Evolutionary conservation across 495 filamentous ascomycete genomes (phyloP).

Genomic region (Penicillium fimorum): DNA sequence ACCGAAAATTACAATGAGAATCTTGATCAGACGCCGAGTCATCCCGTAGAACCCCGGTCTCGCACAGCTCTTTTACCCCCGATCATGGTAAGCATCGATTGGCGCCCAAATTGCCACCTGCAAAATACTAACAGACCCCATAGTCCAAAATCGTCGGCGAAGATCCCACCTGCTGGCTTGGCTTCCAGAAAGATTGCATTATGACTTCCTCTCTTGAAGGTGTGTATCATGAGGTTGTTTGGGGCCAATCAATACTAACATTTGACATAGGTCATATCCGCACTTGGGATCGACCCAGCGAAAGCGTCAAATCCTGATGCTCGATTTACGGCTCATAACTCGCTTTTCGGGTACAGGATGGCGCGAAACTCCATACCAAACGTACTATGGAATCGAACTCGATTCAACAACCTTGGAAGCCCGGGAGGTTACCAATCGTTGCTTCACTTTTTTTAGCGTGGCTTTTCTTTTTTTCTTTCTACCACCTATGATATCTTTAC

Average conservation of each 20-base stretch:
- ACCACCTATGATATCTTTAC: background rate
- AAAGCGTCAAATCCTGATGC: constrained; percentile 39
- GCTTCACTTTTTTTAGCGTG: background rate
- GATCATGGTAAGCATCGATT: constrained; percentile 64
- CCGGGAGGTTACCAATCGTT: background rate
- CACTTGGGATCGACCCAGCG: constrained; percentile 79
- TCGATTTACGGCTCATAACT: too few relatives aligned
- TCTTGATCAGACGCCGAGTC: constrained; percentile 55
- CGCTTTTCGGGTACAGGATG: background rate
- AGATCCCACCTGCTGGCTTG: constrained; percentile 84
- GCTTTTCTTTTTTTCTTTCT: background rate
- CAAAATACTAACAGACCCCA: constrained; percentile 3
- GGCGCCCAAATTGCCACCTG: background rate
- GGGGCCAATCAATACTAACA: background rate
- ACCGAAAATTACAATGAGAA: constrained; percentile 49
- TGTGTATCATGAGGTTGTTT: constrained; percentile 38
- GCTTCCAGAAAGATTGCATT: constrained; percentile 87
- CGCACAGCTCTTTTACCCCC: constrained; percentile 87
- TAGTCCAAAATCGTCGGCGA: constrained; percentile 82
- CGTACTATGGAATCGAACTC: background rate
- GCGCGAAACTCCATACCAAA: background rate
- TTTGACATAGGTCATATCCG: constrained; percentile 70
- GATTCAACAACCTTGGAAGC: background rate
- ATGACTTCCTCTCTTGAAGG: constrained; percentile 87
- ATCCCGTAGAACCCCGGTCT: constrained; percentile 77